phyloP scores from a whole-genome alignment of 257 asterid genomes.

The Haberlea rhodopensis region DNA sequence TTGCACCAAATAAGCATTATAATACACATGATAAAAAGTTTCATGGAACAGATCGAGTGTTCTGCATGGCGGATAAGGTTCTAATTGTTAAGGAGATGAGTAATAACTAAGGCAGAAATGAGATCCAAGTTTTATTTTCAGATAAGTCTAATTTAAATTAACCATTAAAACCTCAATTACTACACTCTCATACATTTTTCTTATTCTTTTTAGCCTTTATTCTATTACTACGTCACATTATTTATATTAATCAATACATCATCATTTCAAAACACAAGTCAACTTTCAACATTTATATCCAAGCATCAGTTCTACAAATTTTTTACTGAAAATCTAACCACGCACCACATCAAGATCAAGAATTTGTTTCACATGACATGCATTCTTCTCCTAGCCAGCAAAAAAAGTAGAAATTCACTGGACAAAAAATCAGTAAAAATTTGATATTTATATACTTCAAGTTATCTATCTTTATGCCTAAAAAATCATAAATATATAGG shows the following conservation, averaged over 20 bases:
- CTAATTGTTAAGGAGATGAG: not conserved
- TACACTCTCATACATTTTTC: not conserved
- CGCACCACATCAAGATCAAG: no score
- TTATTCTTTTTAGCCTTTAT: no score
- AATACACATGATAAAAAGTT: no score
- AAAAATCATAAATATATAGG: constrained; percentile 15
- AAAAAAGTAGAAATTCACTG: not conserved
- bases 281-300: not conserved
- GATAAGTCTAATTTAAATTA: not conserved
- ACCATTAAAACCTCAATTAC: not conserved
- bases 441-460: not conserved
- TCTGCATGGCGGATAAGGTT: not conserved
- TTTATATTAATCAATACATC: no score
- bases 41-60: not conserved
- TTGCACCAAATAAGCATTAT: constrained; percentile 6
- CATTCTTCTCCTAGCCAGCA: not conserved
- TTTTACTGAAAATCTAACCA: no score
- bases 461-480: not conserved
- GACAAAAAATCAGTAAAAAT: not conserved
- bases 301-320: not conserved
- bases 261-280: not conserved
- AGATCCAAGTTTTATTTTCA: not conserved
- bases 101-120: not conserved
- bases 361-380: not conserved
- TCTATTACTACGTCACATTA: not conserved